Evolutionary conservation across 805 yeast genomes (phyloP), one percentile per base, ranked within the genome.

Genomic region (Cyberlindnera nakhonratchasimensis): DNA sequence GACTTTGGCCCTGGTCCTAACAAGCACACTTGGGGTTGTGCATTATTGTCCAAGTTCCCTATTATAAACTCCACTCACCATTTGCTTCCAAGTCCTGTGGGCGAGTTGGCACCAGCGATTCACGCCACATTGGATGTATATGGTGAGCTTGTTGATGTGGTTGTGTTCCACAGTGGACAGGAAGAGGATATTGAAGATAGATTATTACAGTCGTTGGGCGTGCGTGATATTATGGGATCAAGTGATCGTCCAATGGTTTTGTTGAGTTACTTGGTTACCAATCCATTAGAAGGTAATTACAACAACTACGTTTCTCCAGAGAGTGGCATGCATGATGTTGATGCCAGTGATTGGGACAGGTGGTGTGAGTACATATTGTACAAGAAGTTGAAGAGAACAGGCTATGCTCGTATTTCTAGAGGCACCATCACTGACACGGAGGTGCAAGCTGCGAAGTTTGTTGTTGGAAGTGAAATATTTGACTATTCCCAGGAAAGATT

Each of bases 1-100:
- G 99, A 93, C 63, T 93, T 80, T 60, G 99, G 99, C 7, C 99
- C 99, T 7, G 96, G 97, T 12, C 97, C 98, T 40, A 87, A 89
- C 62, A 84, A 90, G 63, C 98, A 93, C 67, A 93, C 99, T 0
- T 93, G 99, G 99, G 99, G 99, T 31, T 84, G 90, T 37, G 93
- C 93, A 2, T 71, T 93, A 47, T 70, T 93, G 51, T 90, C 97
- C 17, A 88, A 90, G 60, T 93, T 91, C 75, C 99, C 99, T 23
- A 93, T 93, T 48, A 54, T 93, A 43, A 78, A 83, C 57, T 88
- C 97, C 3, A 80, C 89, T 1, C 99, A 93, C 62, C 95, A 90
- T 61, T 71, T 93, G 53, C 68, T 91, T 43, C 99, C 99, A 4
- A 86, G 96, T 6, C 99, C 99, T 2, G 96, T 86, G 24, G 99